Base-by-base conservation (phyloP, 2,329 filamentous ascomycete species). In the Cercospora sp. region DNA sequence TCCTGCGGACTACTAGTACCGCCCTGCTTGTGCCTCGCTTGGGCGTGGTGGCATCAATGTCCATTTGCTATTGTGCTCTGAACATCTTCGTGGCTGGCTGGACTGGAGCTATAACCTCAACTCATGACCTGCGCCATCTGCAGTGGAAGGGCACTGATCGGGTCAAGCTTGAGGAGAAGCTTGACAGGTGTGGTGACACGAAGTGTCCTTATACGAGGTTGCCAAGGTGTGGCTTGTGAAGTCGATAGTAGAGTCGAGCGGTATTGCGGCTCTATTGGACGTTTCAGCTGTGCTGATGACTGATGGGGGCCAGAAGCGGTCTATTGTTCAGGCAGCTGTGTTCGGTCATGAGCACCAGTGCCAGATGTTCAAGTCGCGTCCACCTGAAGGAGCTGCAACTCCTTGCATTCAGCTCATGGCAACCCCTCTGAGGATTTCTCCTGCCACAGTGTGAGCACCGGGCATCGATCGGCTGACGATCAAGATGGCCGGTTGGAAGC, bases 161-260 rank as follows among this genome's bases (percentile, higher is more conserved):
- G 26, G 59, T 37, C 59, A 61, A 28, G 40, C 59, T 43, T 43
- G 59, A 40, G 59, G 59, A 61, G 59, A 43, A 61, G 59, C 59
- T 61, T 45, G 59, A 61, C 24, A 61, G 37, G 59, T 61, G 59
- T 61, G 59, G 59, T 61, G 16, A 61, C 59, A 61, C 59, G 24
- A 28, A 45, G 59, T 30, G 16, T 12, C 16, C 18, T 26, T 61
- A 61, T 61, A 61, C 59, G 59, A 61, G 59, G 12, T 32, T 49
- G 59, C 59, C 59, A 61, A 61, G 59, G 13, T 9, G 53, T 58
- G 53, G 53, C 53, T 58, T 58, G 53, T 28, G 18, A 51, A 13
- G 45, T 51, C 18, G 45, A 51, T 26, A 24, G 45, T 12, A 24
- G 9, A 51, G 10, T 49, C 45, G 45, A 51, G 45, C 10, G 18